Evolutionary conservation across 805 yeast genomes (phyloP).

Genomic region (Crinitomyces ghanaensis): DNA sequence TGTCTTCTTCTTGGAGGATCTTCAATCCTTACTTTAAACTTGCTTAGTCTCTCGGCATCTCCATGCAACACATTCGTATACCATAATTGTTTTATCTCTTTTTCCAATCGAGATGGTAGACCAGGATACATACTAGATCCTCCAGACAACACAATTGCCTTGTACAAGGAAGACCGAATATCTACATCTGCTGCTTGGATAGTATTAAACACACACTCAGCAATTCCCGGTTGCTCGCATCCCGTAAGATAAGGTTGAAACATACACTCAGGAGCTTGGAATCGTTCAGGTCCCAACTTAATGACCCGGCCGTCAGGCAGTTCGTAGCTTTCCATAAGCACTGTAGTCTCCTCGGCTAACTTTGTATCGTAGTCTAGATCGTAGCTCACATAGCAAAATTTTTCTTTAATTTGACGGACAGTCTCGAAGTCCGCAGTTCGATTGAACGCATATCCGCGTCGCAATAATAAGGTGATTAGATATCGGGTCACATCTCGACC

Average conservation of each 20-base stretch:
- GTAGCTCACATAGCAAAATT: conserved; percentile 88
- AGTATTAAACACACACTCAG: conserved; percentile 83
- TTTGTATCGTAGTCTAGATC: conserved; percentile 84
- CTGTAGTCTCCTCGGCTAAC: conserved; percentile 89
- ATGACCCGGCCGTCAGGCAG: conserved; percentile 94
- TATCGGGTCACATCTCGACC: conserved; percentile 98
- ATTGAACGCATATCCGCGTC: conserved; percentile 96
- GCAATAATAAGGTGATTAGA: conserved; percentile 75
- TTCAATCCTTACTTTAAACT: conserved; percentile 92
- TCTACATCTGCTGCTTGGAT: conserved; percentile 94
- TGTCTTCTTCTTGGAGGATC: conserved; percentile 98
- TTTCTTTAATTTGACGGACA: conserved; percentile 94
- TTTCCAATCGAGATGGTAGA: conserved; percentile 87
- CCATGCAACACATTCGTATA: conserved; percentile 76
- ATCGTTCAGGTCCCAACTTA: conserved; percentile 89
- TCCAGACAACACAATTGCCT: conserved; percentile 90
- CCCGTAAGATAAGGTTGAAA: conserved; percentile 94
- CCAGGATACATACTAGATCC: conserved; percentile 99
- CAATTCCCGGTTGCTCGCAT: conserved; percentile 94
- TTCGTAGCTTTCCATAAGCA: conserved; percentile 81
- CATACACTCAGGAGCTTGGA: conserved; percentile 92
- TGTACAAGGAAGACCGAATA: conserved; percentile 74
- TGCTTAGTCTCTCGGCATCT: conserved; percentile 68
- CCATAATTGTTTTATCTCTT: conserved; percentile 95
- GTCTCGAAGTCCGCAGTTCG: conserved; percentile 98